A percentile compares a stretch with the other conserved stretches of the same genome.
These are phyloP conservation scores for Pyrenophora teres DNA, from an alignment of 2,329 filamentous ascomycete genomes.

Conservation along the genomic window DNA sequence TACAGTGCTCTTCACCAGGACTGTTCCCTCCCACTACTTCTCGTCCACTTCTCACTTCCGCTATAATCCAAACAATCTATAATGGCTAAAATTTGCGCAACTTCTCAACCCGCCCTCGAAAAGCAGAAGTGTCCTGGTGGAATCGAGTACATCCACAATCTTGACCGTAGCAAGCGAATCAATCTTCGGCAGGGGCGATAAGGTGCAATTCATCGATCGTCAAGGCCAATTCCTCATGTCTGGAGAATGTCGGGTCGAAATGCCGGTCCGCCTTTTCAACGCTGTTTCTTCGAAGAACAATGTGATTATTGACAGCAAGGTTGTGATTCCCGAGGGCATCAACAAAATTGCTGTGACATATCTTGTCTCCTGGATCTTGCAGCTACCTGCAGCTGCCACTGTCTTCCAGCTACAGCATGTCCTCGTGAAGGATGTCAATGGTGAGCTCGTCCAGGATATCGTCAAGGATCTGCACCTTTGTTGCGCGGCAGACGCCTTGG, in stretches of 20 bases:
- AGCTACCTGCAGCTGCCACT: background rate
- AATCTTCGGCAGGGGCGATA: background rate
- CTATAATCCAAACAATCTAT: background rate
- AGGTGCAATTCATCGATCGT: background rate
- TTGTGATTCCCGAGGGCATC: background rate
- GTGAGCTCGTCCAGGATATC: background rate
- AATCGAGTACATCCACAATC: background rate
- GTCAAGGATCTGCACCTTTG: conserved; percentile 4
- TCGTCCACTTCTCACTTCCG: no score
- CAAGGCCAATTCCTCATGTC: background rate
- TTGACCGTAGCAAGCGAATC: background rate
- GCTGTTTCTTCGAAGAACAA: background rate
- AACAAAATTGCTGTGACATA: background rate
- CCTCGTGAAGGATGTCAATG: background rate
- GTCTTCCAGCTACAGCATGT: background rate
- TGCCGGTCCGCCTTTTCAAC: background rate
- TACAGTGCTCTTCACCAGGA: no score
- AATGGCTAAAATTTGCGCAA: background rate
- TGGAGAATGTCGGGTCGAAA: background rate
- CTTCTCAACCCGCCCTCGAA: background rate
- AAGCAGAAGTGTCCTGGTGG: background rate
- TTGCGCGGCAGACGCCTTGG: conserved; percentile 9
- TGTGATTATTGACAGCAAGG: background rate
- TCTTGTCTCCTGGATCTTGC: background rate
- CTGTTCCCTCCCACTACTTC: no score